Conservation (phyloP, 768 basidiomycete species). For the Tulasnella sp. region DNA sequence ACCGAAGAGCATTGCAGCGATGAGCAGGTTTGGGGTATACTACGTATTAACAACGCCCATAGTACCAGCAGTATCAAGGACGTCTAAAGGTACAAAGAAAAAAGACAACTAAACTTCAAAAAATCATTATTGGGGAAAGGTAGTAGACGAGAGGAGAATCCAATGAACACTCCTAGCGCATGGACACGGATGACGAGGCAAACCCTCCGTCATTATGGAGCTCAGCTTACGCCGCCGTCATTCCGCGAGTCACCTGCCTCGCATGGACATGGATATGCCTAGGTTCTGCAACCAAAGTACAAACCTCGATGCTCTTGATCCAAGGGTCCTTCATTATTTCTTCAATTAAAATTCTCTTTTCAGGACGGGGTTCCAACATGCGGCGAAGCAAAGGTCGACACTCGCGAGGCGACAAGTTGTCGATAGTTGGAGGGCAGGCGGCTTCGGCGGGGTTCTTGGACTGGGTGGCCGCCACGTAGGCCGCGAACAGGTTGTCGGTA, state of each 20-base stretch:
- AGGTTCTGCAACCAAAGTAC: constrained; percentile 55
- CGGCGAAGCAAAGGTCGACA: constrained; percentile 78
- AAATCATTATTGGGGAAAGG: not conserved
- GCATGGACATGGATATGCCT: constrained; percentile 61
- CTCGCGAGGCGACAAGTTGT: constrained; percentile 80
- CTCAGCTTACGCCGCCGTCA: not conserved
- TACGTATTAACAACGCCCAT: constrained; percentile 5
- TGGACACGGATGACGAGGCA: no score
- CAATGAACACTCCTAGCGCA: not conserved
- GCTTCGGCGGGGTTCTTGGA: constrained; percentile 26
- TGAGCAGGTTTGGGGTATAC: constrained; percentile 2
- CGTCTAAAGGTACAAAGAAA: not conserved
- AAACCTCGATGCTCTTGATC: constrained; percentile 78
- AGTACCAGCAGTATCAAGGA: not conserved
- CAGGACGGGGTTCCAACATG: constrained; percentile 96
- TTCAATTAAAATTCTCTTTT: constrained; percentile 68
- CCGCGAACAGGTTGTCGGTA: constrained; percentile 71
- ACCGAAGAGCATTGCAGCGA: not conserved
- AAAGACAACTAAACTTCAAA: not conserved
- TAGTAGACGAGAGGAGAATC: not conserved
- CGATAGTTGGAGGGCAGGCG: constrained; percentile 57
- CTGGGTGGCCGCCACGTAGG: constrained; percentile 50
- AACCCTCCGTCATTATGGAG: not conserved
- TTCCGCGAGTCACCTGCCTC: constrained; percentile 26
- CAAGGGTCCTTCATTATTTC: constrained; percentile 74